Evolutionary conservation across 1,284 basidiomycete species (phyloP).

Genomic region (Psilocybe mexicana): DNA sequence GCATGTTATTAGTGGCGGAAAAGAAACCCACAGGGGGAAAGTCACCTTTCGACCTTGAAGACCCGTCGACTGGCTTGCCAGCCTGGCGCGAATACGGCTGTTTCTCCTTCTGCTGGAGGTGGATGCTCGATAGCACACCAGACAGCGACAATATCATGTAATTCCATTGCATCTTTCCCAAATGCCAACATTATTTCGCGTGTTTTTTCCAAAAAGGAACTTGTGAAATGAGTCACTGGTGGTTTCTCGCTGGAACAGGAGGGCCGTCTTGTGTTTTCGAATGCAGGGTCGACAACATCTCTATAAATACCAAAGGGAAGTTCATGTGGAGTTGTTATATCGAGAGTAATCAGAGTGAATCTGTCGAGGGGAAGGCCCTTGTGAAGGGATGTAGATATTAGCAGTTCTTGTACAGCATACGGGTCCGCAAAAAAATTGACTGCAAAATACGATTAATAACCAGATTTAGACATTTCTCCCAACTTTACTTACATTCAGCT

Average conservation of each 20-base stretch:
- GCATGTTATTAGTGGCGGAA: background rate
- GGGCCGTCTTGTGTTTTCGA: constrained; percentile 48
- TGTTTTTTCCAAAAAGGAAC: constrained; percentile 75
- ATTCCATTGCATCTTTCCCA: constrained; percentile 82
- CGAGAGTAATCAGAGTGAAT: constrained; percentile 75
- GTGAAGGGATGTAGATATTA: constrained; percentile 41
- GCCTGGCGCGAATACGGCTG: constrained; percentile 36
- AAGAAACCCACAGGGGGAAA: background rate
- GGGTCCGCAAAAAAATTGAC: constrained; percentile 96
- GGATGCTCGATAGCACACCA: constrained; percentile 77
- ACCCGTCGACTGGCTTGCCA: constrained; percentile 56
- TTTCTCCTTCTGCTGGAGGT: constrained; percentile 37
- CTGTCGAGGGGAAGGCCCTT: constrained; percentile 58
- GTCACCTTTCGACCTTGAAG: constrained; percentile 72
- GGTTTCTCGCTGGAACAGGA: constrained; percentile 45
- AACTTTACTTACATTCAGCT: constrained; percentile 66
- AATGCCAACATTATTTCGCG: constrained; percentile 70
- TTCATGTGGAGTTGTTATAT: constrained; percentile 80
- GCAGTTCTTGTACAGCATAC: constrained; percentile 73
- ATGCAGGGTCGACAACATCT: constrained; percentile 52
- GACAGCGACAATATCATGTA: constrained; percentile 83
- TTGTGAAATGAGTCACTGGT: constrained; percentile 73
- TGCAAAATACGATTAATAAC: constrained; percentile 30
- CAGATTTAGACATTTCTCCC: constrained; percentile 3
- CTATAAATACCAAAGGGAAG: constrained; percentile 72